These are phyloP conservation scores for Pulveroboletus ravenelii DNA, from an alignment of 768 basidiomycete genomes.

Conservation along the genomic window DNA sequence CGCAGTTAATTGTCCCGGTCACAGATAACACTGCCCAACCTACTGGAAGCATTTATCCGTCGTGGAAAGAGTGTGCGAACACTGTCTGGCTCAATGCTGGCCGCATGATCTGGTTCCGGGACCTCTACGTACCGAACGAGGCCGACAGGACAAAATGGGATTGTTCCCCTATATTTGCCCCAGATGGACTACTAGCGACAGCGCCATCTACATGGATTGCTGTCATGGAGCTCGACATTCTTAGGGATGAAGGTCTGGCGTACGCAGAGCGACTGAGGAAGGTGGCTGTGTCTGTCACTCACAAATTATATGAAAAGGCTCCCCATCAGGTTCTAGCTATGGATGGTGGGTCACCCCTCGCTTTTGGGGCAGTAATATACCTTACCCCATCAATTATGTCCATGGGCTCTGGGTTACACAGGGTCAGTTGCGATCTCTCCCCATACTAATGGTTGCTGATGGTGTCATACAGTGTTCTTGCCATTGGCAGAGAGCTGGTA, in stretches of 20 bases:
- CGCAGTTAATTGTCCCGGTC: conserved; percentile 69
- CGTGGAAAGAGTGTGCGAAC: conserved; percentile 57
- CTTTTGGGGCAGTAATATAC: neutral
- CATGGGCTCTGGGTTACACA: conserved; percentile 3
- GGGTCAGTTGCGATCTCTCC: conserved; percentile 17
- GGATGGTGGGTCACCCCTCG: conserved; percentile 48
- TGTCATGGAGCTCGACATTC: conserved; percentile 64
- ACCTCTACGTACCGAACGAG: conserved; percentile 62
- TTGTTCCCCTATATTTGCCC: conserved; percentile 67
- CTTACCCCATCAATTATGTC: neutral
- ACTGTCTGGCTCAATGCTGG: conserved; percentile 57
- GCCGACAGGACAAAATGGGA: conserved; percentile 63
- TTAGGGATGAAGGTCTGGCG: conserved; percentile 61
- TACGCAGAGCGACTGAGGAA: conserved; percentile 56
- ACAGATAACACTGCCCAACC: conserved; percentile 64
- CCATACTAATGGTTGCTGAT: conserved; percentile 6
- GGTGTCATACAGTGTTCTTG: conserved; percentile 29
- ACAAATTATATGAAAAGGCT: conserved; percentile 55
- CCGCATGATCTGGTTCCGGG: conserved; percentile 72
- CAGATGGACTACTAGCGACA: conserved; percentile 47
- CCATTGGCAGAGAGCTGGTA: conserved; percentile 36
- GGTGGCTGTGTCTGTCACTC: conserved; percentile 50
- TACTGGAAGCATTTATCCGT: conserved; percentile 34
- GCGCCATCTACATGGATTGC: conserved; percentile 61
- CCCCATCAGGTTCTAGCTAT: conserved; percentile 74